These are phyloP conservation scores for Pholiota molesta DNA, from an alignment of 768 basidiomycete species.

Conservation along the genomic window DNA sequence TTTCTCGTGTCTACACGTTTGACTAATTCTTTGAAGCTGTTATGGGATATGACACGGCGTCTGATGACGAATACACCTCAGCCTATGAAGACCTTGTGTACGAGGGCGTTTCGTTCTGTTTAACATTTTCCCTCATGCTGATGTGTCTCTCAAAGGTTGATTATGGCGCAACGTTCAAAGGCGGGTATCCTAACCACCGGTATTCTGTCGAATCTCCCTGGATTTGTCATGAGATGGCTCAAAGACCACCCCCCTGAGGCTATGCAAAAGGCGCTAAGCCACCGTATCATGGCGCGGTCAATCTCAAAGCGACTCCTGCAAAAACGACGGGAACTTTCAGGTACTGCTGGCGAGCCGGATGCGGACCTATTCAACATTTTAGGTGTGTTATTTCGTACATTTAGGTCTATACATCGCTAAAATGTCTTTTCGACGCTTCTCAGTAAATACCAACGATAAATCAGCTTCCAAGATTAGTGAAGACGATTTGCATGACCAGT, in stretches of 20 bases:
- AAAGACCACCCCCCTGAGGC: background rate
- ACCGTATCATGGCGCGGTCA: background rate
- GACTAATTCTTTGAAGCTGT: background rate
- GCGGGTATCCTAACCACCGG: background rate
- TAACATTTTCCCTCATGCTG: too few relatives aligned
- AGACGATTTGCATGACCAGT: background rate
- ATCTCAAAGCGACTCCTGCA: background rate
- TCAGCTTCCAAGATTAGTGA: background rate
- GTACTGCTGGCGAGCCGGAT: background rate
- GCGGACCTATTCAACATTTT: background rate
- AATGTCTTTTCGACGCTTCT: too few relatives aligned
- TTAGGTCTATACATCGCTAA: background rate
- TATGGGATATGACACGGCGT: background rate
- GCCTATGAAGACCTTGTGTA: conserved; percentile 2
- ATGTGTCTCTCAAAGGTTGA: too few relatives aligned
- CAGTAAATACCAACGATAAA: background rate
- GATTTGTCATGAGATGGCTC: background rate
- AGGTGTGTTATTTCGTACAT: background rate
- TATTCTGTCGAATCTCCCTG: background rate
- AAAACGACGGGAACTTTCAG: background rate
- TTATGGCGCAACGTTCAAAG: background rate
- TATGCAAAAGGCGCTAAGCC: background rate
- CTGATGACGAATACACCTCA: background rate
- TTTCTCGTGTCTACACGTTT: background rate
- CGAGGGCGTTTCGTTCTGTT: too few relatives aligned